Conservation (phyloP, 495 filamentous ascomycete genomes). For the Aspergillus baeticus region DNA sequence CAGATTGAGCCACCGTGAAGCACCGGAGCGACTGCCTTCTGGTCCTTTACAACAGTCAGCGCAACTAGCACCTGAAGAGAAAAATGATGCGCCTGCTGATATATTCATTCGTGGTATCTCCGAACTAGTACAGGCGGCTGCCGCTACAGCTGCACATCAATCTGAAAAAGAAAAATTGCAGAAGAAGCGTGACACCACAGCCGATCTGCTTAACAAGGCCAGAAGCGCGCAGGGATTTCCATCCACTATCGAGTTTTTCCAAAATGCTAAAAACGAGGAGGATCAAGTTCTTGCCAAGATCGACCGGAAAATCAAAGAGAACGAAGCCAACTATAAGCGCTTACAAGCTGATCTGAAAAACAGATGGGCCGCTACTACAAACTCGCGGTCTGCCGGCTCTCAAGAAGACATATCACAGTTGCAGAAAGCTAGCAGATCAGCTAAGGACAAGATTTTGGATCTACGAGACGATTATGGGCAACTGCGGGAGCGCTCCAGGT, state of each 20-base stretch:
- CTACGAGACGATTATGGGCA: background rate
- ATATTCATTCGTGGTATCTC: constrained; percentile 19
- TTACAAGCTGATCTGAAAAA: constrained; percentile 14
- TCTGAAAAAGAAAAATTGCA: constrained; percentile 25
- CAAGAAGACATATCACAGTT: constrained; percentile 6
- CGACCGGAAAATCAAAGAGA: constrained; percentile 15
- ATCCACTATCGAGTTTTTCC: constrained; percentile 19
- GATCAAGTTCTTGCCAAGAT: constrained; percentile 15
- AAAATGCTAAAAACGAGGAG: constrained; percentile 16
- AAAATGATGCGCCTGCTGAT: constrained; percentile 3
- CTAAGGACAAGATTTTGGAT: constrained; percentile 3
- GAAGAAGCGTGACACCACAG: constrained; percentile 18
- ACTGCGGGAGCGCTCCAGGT: background rate
- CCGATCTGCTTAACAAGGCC: constrained; percentile 20
- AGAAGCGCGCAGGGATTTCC: constrained; percentile 21
- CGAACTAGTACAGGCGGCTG: constrained; percentile 22
- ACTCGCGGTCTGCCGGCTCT: background rate
- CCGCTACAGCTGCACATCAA: constrained; percentile 6
- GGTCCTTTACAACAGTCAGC: background rate
- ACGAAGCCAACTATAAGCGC: constrained; percentile 9
- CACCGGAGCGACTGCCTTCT: background rate
- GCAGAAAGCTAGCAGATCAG: constrained; percentile 1
- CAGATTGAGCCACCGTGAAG: background rate
- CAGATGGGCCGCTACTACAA: background rate
- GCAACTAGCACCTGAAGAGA: background rate